phyloP scores from a whole-genome alignment of 306 rosid species.

The Inga leiocalycina region DNA sequence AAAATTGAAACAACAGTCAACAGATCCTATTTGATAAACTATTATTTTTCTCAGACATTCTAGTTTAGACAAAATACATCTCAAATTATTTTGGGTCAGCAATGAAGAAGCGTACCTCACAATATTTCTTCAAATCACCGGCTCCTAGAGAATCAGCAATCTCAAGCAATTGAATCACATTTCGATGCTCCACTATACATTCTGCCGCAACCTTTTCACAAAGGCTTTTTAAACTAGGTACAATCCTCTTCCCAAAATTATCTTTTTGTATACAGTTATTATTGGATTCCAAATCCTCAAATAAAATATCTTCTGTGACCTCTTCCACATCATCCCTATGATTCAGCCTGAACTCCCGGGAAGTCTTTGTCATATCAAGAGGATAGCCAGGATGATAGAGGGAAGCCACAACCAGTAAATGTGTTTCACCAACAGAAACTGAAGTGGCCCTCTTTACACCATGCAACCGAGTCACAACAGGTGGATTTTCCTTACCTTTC shows the following conservation, averaged over 20 bases:
- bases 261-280: constrained; percentile 41
- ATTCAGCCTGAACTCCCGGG: constrained; percentile 48
- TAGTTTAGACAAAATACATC: background rate
- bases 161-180: constrained; percentile 82
- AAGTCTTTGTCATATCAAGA: constrained; percentile 37
- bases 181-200: constrained; percentile 91
- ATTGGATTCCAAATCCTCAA: constrained; percentile 57
- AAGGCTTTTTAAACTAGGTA: constrained; percentile 82
- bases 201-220: constrained; percentile 90
- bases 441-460: constrained; percentile 88
- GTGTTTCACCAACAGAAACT: constrained; percentile 92
- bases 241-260: constrained; percentile 39
- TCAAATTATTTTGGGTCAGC: constrained; percentile 10
- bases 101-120: constrained; percentile 65
- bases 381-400: constrained; percentile 79
- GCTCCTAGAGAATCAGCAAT: constrained; percentile 90
- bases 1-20: constrained; percentile 11
- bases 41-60: background rate
- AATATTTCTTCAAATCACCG: constrained; percentile 74
- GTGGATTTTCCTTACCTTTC: constrained; percentile 78
- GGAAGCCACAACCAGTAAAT: constrained; percentile 72
- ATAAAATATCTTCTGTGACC: constrained; percentile 62
- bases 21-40: background rate
- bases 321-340: constrained; percentile 56
- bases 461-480: constrained; percentile 66